Base-by-base conservation (phyloP, 495 filamentous ascomycete species). In the Paragyromitra xinjiangensis region DNA sequence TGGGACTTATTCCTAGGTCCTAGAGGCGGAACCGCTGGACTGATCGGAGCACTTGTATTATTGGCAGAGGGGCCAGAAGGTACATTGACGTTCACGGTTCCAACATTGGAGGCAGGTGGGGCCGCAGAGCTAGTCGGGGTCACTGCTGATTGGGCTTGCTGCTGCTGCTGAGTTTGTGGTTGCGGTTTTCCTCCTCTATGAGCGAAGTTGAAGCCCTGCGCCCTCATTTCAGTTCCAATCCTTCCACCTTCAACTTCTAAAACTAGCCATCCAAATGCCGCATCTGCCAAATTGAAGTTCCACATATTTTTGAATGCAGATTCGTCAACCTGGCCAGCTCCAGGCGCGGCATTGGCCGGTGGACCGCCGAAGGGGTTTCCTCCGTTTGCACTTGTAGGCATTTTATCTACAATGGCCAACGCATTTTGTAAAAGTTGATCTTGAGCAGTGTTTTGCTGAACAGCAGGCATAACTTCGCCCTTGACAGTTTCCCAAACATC, bases 241-340 rank as follows among this genome's bases (percentile, higher is more conserved):
- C 96, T 88, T 26, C 95, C 95, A 81, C 90, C 91, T 81, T 98
- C 94, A 56, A 99, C 89, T 80, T 99, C 95, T 71, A 99, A 85
- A 16, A 98, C 94, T 64, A 99, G 86, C 87, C 92, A 98, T 58
- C 95, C 95, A 83, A 97, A 99, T 12, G 95, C 96, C 45, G 95
- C 95, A 85, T 99, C 95, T 24, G 95, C 95, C 63, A 99, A 85
- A 83, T 99, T 99, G 86, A 99, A 99, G 85, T 99, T 99, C 95
- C 95, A 99, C 96, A 98, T 98, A 81, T 99, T 99, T 87, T 99
- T 99, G 87, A 99, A 99, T 0, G 95, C 95, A 77, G 94, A 97
- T 85, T 99, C 95, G 81, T 99, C 95, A 22, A 99, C 93, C 80
- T 96, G 93, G 22, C 95, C 95, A 75, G 90, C 91, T 53, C 84